Conservation (phyloP, 345 rosid genomes). For the Geranium brycei region DNA sequence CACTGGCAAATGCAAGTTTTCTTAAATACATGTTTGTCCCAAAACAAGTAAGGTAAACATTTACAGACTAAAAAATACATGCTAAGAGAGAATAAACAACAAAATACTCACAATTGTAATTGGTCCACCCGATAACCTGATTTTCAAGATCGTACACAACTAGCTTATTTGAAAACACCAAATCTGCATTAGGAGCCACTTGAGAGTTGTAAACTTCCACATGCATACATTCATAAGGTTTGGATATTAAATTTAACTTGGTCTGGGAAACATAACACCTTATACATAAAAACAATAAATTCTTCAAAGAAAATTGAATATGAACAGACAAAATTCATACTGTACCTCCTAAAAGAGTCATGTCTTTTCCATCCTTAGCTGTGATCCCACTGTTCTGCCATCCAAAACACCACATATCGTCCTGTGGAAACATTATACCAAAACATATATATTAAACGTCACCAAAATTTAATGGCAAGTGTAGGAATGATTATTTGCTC, state of each 20-base stretch:
- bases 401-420: constrained; percentile 22
- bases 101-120: constrained; percentile 62
- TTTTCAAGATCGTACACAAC: constrained; percentile 66
- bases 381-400: constrained; percentile 18
- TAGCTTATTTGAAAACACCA: constrained; percentile 73
- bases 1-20: no score
- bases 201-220: not conserved
- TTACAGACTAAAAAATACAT: no score
- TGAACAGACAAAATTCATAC: no score
- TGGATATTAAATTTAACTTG: not conserved
- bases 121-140: constrained; percentile 73
- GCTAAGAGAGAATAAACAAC: not conserved
- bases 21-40: no score
- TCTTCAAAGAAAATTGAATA: not conserved
- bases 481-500: no score
- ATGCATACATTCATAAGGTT: not conserved
- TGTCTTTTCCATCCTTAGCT: constrained; percentile 19
- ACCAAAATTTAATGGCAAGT: no score
- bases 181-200: constrained; percentile 29
- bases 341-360: constrained; percentile 28
- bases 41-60: no score
- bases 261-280: not conserved
- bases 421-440: constrained; percentile 7
- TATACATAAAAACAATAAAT: not conserved
- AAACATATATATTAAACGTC: not conserved